Percentiles rank a stretch among this genome's conserved stretches.
Conservation (phyloP, 202 grass and related monocot genomes). For the Dendrocalamus latiflorus region DNA sequence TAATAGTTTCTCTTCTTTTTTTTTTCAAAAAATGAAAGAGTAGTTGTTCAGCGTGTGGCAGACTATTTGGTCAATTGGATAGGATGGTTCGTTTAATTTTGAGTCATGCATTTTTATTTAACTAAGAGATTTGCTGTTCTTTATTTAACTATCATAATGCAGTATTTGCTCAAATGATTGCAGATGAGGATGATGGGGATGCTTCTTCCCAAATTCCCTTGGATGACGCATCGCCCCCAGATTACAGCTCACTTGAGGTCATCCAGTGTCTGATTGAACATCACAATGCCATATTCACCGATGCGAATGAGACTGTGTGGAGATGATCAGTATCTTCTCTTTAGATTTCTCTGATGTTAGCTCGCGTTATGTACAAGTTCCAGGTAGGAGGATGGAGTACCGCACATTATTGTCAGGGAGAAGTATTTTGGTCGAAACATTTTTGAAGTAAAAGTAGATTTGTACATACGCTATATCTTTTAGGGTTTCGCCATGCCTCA, state of each 20-base stretch:
- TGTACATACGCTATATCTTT: slow-evolving; percentile 35
- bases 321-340: slow-evolving; percentile 37
- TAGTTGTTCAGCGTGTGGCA: background rate
- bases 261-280: slow-evolving; percentile 93
- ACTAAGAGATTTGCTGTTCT: background rate
- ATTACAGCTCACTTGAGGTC: slow-evolving; percentile 90
- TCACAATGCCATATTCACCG: slow-evolving; percentile 89
- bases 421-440: slow-evolving; percentile 33
- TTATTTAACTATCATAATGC: background rate
- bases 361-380: slow-evolving; percentile 48
- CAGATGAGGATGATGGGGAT: no score
- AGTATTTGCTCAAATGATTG: no score
- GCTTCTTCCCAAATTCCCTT: slow-evolving; percentile 83
- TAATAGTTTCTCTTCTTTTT: background rate
- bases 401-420: slow-evolving; percentile 3
- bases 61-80: background rate
- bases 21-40: background rate
- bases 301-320: slow-evolving; percentile 78
- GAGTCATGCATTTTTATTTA: background rate
- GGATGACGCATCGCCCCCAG: slow-evolving; percentile 63
- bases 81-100: background rate
- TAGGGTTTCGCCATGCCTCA: slow-evolving; percentile 3
- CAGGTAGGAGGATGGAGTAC: slow-evolving; percentile 37
- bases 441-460: slow-evolving; percentile 30
- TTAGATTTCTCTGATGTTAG: slow-evolving; percentile 25